Base-by-base conservation (phyloP, 2,329 filamentous ascomycete genomes). In the Pezicula rhizophila region DNA sequence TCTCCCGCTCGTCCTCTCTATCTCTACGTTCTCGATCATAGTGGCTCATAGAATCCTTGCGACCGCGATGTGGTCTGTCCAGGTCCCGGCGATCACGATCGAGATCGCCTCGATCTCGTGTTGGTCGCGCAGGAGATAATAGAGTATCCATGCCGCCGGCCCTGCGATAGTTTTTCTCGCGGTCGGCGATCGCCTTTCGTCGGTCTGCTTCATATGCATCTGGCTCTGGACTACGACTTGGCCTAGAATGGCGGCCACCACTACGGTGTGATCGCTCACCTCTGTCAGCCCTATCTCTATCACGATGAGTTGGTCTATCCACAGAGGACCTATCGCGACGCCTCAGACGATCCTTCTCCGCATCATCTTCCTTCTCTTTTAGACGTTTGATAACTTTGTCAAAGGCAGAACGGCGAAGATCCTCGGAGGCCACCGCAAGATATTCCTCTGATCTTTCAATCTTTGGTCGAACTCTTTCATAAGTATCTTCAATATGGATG, bases 141-240 rank as follows among this genome's bases (percentile, higher is more conserved):
- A 82, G 68, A 56, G 73, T 79, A 60, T 84, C 80, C 56, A 85
- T 87, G 70, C 82, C 82, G 64, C 78, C 82, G 40, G 81, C 76
- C 70, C 93, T 95, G 66, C 89, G 84, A 70, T 96, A 95, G 60
- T 95, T 91, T 57, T 91, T 86, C 70, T 97, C 95, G 42, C 95
- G 85, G 64, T 96, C 91, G 50, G 91, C 90, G 64, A 93, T 91
- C 39, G 92, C 92, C 67, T 92, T 93, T 61, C 90, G 86, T 57
- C 93, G 84, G 65, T 99, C 93, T 52, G 91, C 93, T 69, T 97
- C 93, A 68, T 99, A 99, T 17, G 89, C 82, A 70, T 99, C 91
- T 50, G 82, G 80, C 68, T 97, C 93, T n/a, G 90, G 91, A 59
- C 86, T 91, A 60, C 90, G 89, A 64, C 88, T 95, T 59, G 81